These are phyloP conservation scores for Podospora didyma DNA, from an alignment of 495 filamentous ascomycete genomes.

Conservation along the genomic window DNA sequence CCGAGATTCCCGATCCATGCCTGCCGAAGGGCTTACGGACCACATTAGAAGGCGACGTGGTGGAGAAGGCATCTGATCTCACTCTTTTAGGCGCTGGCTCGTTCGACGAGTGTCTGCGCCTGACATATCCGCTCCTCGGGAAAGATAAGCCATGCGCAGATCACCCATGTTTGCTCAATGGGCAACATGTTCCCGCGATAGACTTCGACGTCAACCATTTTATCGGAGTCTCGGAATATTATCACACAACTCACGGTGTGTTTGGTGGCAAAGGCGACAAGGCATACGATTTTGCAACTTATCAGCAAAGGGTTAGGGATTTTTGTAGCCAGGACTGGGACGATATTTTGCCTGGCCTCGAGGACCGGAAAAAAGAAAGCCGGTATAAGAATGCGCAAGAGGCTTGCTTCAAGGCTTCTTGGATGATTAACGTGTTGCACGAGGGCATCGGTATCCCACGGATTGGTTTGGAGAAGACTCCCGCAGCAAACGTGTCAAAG, in stretches of 20 bases:
- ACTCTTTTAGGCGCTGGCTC: constrained; percentile 73
- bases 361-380: constrained; percentile 53
- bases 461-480: constrained; percentile 66
- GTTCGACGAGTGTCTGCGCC: constrained; percentile 79
- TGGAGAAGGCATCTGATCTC: constrained; percentile 28
- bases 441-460: constrained; percentile 92
- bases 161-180: constrained; percentile 80
- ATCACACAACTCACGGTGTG: constrained; percentile 96
- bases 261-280: constrained; percentile 81
- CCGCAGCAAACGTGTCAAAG: constrained; percentile 65
- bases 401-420: constrained; percentile 96
- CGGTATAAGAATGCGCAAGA: constrained; percentile 63
- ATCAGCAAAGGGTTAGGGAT: constrained; percentile 76
- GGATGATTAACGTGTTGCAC: constrained; percentile 94
- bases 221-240: constrained; percentile 96
- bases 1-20: constrained; percentile 87
- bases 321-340: constrained; percentile 86
- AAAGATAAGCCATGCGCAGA: constrained; percentile 85
- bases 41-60: constrained; percentile 55
- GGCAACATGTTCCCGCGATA: constrained; percentile 88
- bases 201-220: constrained; percentile 99
- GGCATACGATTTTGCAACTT: constrained; percentile 87
- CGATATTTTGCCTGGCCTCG: constrained; percentile 61
- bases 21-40: constrained; percentile 73
- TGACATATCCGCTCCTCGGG: constrained; percentile 81